Evolutionary conservation across 768 basidiomycete genomes (phyloP), one percentile per base, ranked within the genome.

Genomic region (Agrocybe praecox): DNA sequence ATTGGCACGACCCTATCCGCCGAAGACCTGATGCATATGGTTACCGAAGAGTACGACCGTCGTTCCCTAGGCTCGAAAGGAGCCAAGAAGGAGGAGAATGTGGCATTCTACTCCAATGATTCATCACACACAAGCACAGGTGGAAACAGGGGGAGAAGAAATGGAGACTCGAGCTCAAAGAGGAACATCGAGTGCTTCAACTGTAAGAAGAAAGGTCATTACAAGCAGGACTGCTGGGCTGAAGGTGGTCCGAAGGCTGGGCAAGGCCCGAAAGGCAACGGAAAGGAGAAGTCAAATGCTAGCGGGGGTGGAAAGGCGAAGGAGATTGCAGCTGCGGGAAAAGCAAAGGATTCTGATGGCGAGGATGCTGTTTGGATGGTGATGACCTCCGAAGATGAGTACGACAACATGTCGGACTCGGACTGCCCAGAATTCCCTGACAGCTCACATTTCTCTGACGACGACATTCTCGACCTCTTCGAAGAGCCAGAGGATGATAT

Each of bases 191-290:
- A 60, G 22, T 52, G 51, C 32, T 52, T 43, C 62, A 59, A 57
- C 36, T 57, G 57, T 22, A 19, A 44, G 14, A 64, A 66, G 34
- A 60, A 59, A 15, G 69, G 75, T 1, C 73, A 76, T 48, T 22
- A 65, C 2, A 57, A 58, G 52, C 55, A 43, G 12, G 67, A 76
- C 29, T 76, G 75, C 46, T 76, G 72, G 74, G 64, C 62, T 2
- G 69, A 71, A 46, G 76, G 76, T 5, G 74, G 75, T 44, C 73
- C 72, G 33, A 71, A 69, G 46, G 71, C 74, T 46, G 76, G 75
- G 0, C 70, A 76, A 47, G 62, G 61, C 29, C 69, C 62, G 18
- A 62, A 59, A 34, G 56, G 46, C 54, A 45, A 62, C 48, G 57
- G 43, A 44, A 57, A 52, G 2, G 53, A 58, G n/a, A n/a, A n/a